Base-by-base conservation (phyloP, 768 basidiomycete species). In the Tubosaeta sp. region DNA sequence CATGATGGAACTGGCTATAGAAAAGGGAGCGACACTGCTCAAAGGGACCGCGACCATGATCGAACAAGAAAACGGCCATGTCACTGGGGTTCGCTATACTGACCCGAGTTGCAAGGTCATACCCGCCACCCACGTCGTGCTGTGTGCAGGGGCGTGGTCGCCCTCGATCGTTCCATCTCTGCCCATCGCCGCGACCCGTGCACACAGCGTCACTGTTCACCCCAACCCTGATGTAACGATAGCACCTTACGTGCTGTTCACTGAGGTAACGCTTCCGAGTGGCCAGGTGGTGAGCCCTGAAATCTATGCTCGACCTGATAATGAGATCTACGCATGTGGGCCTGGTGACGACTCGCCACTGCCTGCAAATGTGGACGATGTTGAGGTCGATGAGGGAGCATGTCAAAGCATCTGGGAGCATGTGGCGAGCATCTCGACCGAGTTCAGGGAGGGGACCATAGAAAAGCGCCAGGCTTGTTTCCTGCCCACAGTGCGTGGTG, bases 61-160 rank as follows among this genome's bases (percentile, higher is more conserved):
- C 59, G 59, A 78, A 55, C 76, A 75, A 59, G 67, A 68, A 44
- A 57, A 66, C 43, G 63, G 72, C 5, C 66, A 57, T 47, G 79
- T 84, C 12, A 74, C 71, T 6, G 79, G 80, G 11, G 78, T 88
- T 39, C 63, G 65, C 17, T 74, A 72, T 62, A 51, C 46, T n/a
- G 66, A 66, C 22, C 52, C 52, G 14, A 49, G 61, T 25, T 58
- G 55, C 6, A 65, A 65, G 51, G 68, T 67, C n/a, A 61, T 86
- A 16, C 66, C 75, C 0, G 85, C 86, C 14, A 85, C 86, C 10
- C 76, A 85, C 50, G 80, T 93, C 55, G 73, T 95, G 37, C 67
- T 97, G 46, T 79, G 84, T 37, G 88, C 88, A n/a, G 93, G 93
- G 25, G 87, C 90, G 14, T 97, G 93, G 92, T 88, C 90, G 0